Percentiles rank a stretch among this genome's conserved stretches.
These are phyloP conservation scores for Stephania cephalantha DNA, from an alignment of 164 flowering plant genomes.

Conservation along the genomic window DNA sequence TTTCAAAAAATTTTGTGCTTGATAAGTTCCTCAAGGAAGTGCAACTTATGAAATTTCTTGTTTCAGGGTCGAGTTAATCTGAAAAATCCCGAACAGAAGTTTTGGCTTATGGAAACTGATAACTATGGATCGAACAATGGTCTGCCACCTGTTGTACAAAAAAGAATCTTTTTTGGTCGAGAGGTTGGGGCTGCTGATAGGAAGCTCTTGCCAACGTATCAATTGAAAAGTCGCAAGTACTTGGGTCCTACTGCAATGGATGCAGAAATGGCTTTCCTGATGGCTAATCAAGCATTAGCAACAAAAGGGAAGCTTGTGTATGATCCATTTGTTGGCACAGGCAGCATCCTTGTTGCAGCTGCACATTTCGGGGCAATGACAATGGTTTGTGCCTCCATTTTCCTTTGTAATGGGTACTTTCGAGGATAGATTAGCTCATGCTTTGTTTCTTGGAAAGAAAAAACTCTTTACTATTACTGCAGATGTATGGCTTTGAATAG, in stretches of 20 bases:
- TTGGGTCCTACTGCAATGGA: constrained; percentile 99
- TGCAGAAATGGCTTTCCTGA: constrained; percentile 97
- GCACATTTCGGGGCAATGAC: constrained; percentile 98
- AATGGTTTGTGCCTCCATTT: constrained; percentile 47
- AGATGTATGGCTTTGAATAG: constrained; percentile 12
- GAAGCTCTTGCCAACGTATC: constrained; percentile 86
- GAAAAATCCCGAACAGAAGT: constrained; percentile 67
- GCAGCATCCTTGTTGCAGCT: constrained; percentile 93
- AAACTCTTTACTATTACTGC: background rate
- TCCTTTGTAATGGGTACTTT: constrained; percentile 7
- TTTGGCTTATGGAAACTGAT: constrained; percentile 89
- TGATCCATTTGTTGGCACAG: constrained; percentile 99
- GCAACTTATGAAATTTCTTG: constrained; percentile 5
- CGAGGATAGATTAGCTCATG: background rate
- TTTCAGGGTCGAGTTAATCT: constrained; percentile 84
- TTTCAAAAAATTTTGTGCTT: background rate
- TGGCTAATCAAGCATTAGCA: constrained; percentile 92
- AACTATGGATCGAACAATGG: constrained; percentile 78
- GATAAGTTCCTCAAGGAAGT: background rate
- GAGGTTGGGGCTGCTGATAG: constrained; percentile 88
- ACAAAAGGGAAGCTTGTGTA: constrained; percentile 74
- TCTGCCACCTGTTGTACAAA: constrained; percentile 76
- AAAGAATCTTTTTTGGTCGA: constrained; percentile 84
- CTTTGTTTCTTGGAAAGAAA: constrained; percentile 1
- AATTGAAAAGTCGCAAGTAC: constrained; percentile 82